Evolutionary conservation across 1,284 basidiomycete species (phyloP), one percentile per base, ranked within the genome.

Genomic region (Athelia psychrophila): DNA sequence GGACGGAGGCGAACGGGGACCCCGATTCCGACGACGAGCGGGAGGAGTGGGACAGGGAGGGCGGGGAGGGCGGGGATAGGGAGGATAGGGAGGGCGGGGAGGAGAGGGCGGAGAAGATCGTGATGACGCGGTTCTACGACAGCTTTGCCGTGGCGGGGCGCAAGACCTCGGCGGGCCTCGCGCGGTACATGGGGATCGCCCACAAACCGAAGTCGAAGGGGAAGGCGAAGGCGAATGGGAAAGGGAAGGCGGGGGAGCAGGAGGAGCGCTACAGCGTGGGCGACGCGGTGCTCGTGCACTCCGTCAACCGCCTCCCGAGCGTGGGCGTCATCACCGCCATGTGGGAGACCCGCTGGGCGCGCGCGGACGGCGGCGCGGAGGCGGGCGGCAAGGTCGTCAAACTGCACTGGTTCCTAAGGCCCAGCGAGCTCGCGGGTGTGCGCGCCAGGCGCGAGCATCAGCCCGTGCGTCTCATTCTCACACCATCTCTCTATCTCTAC

Each of bases 351-450:
- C 59, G 60, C 9, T 50, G 54, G 6, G 47, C 51, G 47, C 18
- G 45, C 10, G 56, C 48, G 33, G 36, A 24, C 13, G 56, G 52
- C 12, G 61, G 64, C 8, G 68, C 68, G 22, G 59, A 58, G 15
- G 38, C 49, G 27, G 56, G 56, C 20, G 73, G 67, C 49, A 79
- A 81, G 69, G 71, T 77, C 49, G 66, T 87, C 27, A 75, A 79
- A 35, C 66, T 89, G 27, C 87, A 88, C 57, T 89, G 87, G 87
- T 90, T 89, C 59, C 65, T 84, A 52, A 71, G 81, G 18, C 86
- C 85, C 0, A 66, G 67, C 0, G 81, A 89, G 60, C 70, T 89
- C 49, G 76, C 84, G 3, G 65, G 68, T 24, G 67, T 81, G 50
- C 74, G 87, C 25, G 80, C 78, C 1, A 78, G 77, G 56, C 75